A percentile compares a stretch with the other conserved stretches of the same genome.
These are phyloP conservation scores for Mycena leptocephala DNA, from an alignment of 768 basidiomycete genomes.

Conservation along the genomic window DNA sequence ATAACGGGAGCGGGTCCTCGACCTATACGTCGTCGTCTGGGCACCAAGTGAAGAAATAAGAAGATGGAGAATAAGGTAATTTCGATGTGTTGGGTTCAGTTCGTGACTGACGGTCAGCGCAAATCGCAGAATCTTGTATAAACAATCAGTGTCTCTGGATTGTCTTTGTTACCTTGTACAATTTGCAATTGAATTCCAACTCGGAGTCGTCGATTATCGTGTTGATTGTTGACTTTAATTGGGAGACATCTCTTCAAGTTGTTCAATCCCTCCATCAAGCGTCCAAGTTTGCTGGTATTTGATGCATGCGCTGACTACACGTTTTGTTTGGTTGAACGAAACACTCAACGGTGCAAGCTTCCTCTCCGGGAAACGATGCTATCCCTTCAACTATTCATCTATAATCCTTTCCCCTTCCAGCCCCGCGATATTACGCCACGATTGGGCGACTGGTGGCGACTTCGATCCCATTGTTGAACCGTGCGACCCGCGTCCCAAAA, in stretches of 20 bases:
- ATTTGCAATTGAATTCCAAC: neutral
- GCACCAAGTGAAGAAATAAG: slow-evolving; percentile 31
- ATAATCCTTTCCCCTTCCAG: neutral
- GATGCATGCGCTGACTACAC: no score
- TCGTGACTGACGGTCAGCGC: neutral
- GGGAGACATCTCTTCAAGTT: no score
- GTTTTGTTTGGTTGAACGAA: no score
- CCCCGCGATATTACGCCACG: neutral
- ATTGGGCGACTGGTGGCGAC: neutral
- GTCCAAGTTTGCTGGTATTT: no score
- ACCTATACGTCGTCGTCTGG: slow-evolving; percentile 68
- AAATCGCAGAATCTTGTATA: neutral
- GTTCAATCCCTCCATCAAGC: no score
- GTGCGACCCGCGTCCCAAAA: neutral
- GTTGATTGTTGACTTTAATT: no score
- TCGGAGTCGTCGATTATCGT: no score
- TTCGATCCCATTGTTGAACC: slow-evolving; percentile 16
- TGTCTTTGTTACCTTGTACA: no score
- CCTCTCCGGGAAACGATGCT: neutral
- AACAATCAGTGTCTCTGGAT: neutral
- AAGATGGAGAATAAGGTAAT: neutral
- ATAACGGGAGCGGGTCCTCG: slow-evolving; percentile 63
- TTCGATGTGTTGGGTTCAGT: neutral
- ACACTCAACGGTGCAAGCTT: neutral
- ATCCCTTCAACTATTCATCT: neutral